Percentiles rank a stretch among this genome's conserved stretches.
phyloP scores from a whole-genome alignment of 768 basidiomycete genomes.

The Tremella fuciformis region DNA sequence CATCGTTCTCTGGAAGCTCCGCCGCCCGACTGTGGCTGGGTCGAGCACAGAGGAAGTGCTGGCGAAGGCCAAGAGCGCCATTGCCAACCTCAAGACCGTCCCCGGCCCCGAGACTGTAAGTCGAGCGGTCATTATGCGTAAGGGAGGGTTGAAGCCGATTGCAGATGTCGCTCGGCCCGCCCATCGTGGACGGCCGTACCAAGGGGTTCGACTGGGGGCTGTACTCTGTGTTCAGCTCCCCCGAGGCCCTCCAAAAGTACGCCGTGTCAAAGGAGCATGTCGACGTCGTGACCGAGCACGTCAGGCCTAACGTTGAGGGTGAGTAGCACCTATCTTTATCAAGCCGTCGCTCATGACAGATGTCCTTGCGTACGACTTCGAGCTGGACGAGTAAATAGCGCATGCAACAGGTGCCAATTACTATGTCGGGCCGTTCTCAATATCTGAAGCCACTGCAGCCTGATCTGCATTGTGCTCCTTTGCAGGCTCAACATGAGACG shows the following conservation, averaged over 20 bases:
- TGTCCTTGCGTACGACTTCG: slow-evolving; percentile 50
- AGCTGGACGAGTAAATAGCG: slow-evolving; percentile 35
- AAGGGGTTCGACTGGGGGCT: slow-evolving; percentile 51
- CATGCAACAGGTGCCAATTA: slow-evolving; percentile 9
- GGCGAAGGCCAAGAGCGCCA: slow-evolving; percentile 34
- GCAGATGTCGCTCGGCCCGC: slow-evolving; percentile 43
- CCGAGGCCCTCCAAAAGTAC: slow-evolving; percentile 44
- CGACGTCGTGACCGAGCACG: slow-evolving; percentile 40
- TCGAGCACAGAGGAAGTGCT: slow-evolving; percentile 25
- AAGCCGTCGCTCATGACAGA: slow-evolving; percentile 20
- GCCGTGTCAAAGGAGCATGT: slow-evolving; percentile 48
- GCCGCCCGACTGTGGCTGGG: slow-evolving; percentile 11
- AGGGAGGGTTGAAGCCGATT: not conserved
- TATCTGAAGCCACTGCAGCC: slow-evolving; percentile 44
- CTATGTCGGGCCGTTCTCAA: not conserved
- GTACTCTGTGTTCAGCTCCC: slow-evolving; percentile 46
- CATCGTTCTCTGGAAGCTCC: slow-evolving; percentile 49
- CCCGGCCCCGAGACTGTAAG: slow-evolving; percentile 42
- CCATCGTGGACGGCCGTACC: slow-evolving; percentile 42
- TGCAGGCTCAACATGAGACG: not conserved
- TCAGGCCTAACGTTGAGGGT: slow-evolving; percentile 46
- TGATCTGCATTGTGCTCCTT: slow-evolving; percentile 46
- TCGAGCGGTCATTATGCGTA: not conserved
- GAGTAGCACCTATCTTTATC: slow-evolving; percentile 9
- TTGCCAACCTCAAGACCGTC: slow-evolving; percentile 38